Conservation (phyloP, 441 rosid species). For the Omphalea diandra region DNA sequence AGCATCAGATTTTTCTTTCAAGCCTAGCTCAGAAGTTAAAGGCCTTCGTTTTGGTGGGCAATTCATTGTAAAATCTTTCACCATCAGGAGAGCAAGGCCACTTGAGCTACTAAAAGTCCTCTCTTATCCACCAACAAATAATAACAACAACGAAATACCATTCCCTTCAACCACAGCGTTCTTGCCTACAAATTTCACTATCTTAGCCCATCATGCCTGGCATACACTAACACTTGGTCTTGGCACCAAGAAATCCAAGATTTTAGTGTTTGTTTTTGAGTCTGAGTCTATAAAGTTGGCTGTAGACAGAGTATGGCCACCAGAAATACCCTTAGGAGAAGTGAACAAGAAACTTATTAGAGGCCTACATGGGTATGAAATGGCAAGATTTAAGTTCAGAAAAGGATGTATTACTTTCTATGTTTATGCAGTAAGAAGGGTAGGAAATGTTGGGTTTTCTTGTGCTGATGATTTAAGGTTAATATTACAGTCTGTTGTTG, state of each 20-base stretch:
- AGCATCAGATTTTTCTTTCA: constrained; percentile 75
- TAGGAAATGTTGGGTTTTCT: constrained; percentile 55
- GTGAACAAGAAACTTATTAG: constrained; percentile 83
- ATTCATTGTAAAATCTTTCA: constrained; percentile 90
- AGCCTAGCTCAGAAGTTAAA: constrained; percentile 70
- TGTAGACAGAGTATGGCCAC: constrained; percentile 66
- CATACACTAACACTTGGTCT: constrained; percentile 87
- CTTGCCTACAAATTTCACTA: constrained; percentile 88
- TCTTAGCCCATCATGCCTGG: constrained; percentile 96
- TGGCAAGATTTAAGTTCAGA: constrained; percentile 92
- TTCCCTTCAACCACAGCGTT: constrained; percentile 81
- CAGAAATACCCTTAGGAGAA: constrained; percentile 81
- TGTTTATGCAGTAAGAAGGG: constrained; percentile 71
- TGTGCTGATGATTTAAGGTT: constrained; percentile 72
- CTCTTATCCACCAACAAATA: constrained; percentile 47
- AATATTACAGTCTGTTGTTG: constrained; percentile 77
- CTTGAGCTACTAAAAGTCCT: constrained; percentile 79
- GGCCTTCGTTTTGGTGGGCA: constrained; percentile 90
- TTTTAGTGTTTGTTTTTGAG: constrained; percentile 73
- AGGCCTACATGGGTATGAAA: constrained; percentile 60
- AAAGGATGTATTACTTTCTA: constrained; percentile 94
- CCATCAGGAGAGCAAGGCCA: constrained; percentile 75
- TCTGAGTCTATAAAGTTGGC: constrained; percentile 61
- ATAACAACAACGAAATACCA: constrained; percentile 31
- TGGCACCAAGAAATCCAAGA: constrained; percentile 82